Percentiles rank a stretch among this genome's conserved stretches.
Conservation (phyloP, 2,329 filamentous ascomycete species). For the Aspergillus intermedius region DNA sequence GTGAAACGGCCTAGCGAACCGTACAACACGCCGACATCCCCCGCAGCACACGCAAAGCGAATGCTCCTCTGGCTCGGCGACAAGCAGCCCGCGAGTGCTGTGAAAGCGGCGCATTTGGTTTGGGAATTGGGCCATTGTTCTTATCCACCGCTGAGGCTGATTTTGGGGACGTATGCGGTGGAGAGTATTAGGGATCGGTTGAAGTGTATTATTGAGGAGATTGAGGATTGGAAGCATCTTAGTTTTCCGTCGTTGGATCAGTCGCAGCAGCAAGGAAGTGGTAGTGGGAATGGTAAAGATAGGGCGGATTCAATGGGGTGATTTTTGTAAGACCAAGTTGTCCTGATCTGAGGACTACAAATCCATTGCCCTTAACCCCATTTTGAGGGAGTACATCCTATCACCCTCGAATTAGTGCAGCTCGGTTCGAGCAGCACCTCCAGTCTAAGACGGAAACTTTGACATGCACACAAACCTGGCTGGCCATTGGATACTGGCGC, state of each 20-base stretch:
- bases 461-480: too few species aligned
- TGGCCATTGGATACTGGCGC: too few species aligned
- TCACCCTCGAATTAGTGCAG: too few species aligned
- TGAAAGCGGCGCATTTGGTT: conserved; percentile 86
- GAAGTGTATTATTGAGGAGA: conserved; percentile 86
- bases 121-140: conserved; percentile 93
- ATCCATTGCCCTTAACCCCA: too few species aligned
- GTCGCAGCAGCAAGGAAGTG: conserved; percentile 6
- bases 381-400: too few species aligned
- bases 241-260: conserved; percentile 53
- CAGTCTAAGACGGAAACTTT: too few species aligned
- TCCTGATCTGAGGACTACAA: too few species aligned
- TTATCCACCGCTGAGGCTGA: conserved; percentile 78
- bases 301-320: too few species aligned
- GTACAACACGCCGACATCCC: conserved; percentile 70
- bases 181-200: conserved; percentile 90
- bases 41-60: conserved; percentile 78
- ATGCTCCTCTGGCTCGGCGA: conserved; percentile 95
- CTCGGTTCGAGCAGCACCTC: too few species aligned
- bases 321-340: too few species aligned
- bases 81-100: conserved; percentile 82
- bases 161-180: conserved; percentile 90
- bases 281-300: neutral
- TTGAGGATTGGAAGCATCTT: conserved; percentile 86
- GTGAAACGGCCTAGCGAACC: conserved; percentile 79